Evolutionary conservation across 441 rosid species (phyloP).

Genomic region (Metrosideros polymorpha): DNA sequence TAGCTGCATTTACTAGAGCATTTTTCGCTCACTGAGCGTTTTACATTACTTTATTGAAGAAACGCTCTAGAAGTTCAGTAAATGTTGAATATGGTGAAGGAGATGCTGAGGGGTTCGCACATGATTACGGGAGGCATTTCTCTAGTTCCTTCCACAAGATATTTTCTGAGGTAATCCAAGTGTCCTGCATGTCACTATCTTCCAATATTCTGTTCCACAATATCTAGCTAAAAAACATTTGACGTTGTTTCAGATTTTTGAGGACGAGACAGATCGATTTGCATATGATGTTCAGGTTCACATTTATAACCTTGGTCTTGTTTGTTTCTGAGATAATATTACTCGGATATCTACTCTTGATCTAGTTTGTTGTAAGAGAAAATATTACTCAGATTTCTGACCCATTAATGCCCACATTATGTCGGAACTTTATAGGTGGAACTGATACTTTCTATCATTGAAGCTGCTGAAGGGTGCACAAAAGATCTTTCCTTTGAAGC

Average conservation of each 20-base stretch:
- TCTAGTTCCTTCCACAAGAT: slow-evolving; percentile 79
- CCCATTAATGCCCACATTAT: slow-evolving; percentile 9
- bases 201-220: not conserved
- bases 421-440: slow-evolving; percentile 40
- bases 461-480: slow-evolving; percentile 83
- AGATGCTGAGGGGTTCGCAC: slow-evolving; percentile 43
- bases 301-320: not conserved
- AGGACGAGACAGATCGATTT: slow-evolving; percentile 35
- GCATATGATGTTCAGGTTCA: slow-evolving; percentile 65
- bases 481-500: slow-evolving; percentile 67
- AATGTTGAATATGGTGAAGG: slow-evolving; percentile 38
- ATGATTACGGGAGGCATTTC: slow-evolving; percentile 48
- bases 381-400: not conserved
- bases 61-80: slow-evolving; percentile 26
- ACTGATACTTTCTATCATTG: slow-evolving; percentile 63
- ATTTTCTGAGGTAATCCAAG: slow-evolving; percentile 62
- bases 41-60: slow-evolving; percentile 24
- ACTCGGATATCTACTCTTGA: not conserved
- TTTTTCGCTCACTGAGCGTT: slow-evolving; percentile 5
- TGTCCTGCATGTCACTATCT: not conserved
- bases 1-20: not conserved
- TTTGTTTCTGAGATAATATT: not conserved
- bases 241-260: slow-evolving; percentile 53
- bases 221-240: not conserved
- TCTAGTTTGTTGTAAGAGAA: not conserved